Conservation (phyloP, 495 filamentous ascomycete species). For the Hypoxylon subgilvum region DNA sequence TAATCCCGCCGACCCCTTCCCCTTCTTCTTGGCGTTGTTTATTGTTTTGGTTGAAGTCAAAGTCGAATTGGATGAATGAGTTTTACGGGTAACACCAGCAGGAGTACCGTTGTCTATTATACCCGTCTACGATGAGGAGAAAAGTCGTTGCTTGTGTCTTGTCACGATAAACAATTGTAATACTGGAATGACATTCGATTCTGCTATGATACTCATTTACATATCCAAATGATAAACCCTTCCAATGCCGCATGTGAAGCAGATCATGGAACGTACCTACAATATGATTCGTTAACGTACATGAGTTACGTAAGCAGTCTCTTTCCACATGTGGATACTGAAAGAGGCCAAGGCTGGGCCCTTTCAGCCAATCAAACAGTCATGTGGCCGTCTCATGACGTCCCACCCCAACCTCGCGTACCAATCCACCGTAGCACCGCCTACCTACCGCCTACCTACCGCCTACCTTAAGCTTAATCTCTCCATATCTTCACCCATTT, state of each 20-base stretch:
- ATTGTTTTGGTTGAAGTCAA: not conserved
- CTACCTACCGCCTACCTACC: conserved; percentile 22
- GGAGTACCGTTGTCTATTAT: conserved; percentile 26
- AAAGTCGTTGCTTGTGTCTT: not conserved
- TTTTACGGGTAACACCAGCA: conserved; percentile 5
- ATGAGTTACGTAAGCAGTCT: conserved; percentile 11
- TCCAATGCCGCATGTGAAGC: no score
- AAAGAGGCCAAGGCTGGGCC: conserved; percentile 28
- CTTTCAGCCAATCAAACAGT: conserved; percentile 31
- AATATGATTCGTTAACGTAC: no score
- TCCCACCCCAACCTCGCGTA: conserved; percentile 34
- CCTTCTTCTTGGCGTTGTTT: not conserved
- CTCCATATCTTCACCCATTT: conserved; percentile 22
- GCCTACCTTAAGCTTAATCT: conserved; percentile 11
- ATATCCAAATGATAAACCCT: no score
- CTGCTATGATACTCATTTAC: not conserved
- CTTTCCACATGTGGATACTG: conserved; percentile 17
- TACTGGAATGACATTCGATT: conserved; percentile 11
- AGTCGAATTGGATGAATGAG: conserved; percentile 14
- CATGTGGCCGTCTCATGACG: conserved; percentile 30
- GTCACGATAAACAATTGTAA: conserved; percentile 14
- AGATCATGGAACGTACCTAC: no score
- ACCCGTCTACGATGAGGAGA: conserved; percentile 26
- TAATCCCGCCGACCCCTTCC: not conserved
- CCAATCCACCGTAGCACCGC: conserved; percentile 1